A percentile compares a stretch with the other conserved stretches of the same genome.
phyloP scores from a whole-genome alignment of 768 basidiomycete genomes.

The Coprinopsis marcescibilis region DNA sequence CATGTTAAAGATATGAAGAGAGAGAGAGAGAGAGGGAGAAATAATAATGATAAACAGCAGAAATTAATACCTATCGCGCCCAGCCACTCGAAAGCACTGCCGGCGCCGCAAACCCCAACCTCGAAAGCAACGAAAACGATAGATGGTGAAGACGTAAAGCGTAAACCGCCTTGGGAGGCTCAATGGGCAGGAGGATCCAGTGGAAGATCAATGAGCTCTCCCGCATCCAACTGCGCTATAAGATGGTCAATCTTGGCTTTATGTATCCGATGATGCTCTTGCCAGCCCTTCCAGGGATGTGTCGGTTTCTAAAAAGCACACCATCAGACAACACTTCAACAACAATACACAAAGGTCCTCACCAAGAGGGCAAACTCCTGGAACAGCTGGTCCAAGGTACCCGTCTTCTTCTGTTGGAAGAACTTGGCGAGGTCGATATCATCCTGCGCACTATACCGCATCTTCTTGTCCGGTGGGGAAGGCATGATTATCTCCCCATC shows the following conservation, averaged over 20 bases:
- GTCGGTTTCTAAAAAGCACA: slow-evolving; percentile 47
- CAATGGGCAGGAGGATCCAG: too few relatives aligned
- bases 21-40: too few relatives aligned
- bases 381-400: slow-evolving; percentile 80
- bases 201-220: slow-evolving; percentile 49
- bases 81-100: too few relatives aligned
- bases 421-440: slow-evolving; percentile 74
- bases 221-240: slow-evolving; percentile 52
- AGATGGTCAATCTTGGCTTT: slow-evolving; percentile 83
- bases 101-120: too few relatives aligned
- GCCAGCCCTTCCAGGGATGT: slow-evolving; percentile 96
- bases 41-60: too few relatives aligned
- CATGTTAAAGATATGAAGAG: too few relatives aligned
- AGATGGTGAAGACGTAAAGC: too few relatives aligned
- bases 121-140: too few relatives aligned
- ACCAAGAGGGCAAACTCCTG: slow-evolving; percentile 74
- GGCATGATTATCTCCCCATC: slow-evolving; percentile 70
- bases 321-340: slow-evolving; percentile 7
- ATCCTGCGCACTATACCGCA: slow-evolving; percentile 77
- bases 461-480: slow-evolving; percentile 78
- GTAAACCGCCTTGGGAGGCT: too few relatives aligned
- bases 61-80: too few relatives aligned
- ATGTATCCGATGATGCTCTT: slow-evolving; percentile 86
- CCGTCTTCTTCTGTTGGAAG: slow-evolving; percentile 68
- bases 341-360: slow-evolving; percentile 17